phyloP scores from a whole-genome alignment of 164 flowering plant species.

The Euptelea pleiosperma region DNA sequence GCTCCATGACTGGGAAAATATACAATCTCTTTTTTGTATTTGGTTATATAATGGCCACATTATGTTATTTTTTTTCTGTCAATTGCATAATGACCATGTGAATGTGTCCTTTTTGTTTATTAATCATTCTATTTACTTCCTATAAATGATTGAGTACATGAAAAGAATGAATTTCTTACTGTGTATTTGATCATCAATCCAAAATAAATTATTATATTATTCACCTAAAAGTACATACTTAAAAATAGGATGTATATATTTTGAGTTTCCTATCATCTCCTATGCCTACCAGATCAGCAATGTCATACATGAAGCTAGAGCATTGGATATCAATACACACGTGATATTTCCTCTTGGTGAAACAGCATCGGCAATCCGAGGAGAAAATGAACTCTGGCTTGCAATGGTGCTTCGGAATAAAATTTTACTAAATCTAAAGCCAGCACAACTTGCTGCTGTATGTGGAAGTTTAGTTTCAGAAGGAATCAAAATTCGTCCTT shows the following conservation, averaged over 20 bases:
- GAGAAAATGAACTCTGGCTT: conserved; percentile 98
- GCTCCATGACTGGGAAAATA: too few relatives aligned
- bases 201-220: neutral
- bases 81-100: too few relatives aligned
- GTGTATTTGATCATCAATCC: too few relatives aligned
- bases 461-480: conserved; percentile 91
- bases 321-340: conserved; percentile 76
- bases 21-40: too few relatives aligned
- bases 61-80: too few relatives aligned
- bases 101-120: too few relatives aligned
- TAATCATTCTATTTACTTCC: too few relatives aligned
- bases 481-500: conserved; percentile 83
- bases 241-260: neutral
- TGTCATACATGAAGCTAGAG: conserved; percentile 85
- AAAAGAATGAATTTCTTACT: too few relatives aligned
- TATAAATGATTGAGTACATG: too few relatives aligned
- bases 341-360: conserved; percentile 88
- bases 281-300: conserved; percentile 54
- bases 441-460: conserved; percentile 92
- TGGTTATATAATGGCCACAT: too few relatives aligned
- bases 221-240: neutral
- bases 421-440: conserved; percentile 64
- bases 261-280: neutral
- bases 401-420: conserved; percentile 88
- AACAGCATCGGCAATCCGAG: conserved; percentile 96